Conservation (phyloP, 352 stramenopile species). For the Globisporangium rhizosaccharum region DNA sequence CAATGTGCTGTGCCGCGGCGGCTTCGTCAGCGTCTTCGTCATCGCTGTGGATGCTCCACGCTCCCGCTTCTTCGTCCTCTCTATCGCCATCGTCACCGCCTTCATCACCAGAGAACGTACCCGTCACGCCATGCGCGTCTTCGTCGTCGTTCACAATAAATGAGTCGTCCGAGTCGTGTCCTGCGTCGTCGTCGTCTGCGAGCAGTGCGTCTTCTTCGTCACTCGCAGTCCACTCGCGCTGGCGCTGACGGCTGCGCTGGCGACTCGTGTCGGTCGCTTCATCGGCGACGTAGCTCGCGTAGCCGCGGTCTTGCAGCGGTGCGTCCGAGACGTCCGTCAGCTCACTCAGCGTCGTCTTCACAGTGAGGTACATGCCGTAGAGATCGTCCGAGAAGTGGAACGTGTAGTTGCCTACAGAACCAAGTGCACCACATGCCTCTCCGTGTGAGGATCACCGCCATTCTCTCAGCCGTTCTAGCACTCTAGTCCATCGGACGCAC, state of each 20-base stretch:
- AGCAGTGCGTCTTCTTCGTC: slow-evolving; percentile 27
- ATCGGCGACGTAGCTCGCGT: slow-evolving; percentile 26
- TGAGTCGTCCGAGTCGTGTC: slow-evolving; percentile 47
- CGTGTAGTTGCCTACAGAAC: slow-evolving; percentile 49
- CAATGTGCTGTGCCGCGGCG: neutral
- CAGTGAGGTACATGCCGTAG: slow-evolving; percentile 49
- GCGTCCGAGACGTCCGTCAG: slow-evolving; percentile 38
- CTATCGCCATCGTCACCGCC: slow-evolving; percentile 21
- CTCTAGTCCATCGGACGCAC: slow-evolving; percentile 18
- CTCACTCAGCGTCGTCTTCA: slow-evolving; percentile 45
- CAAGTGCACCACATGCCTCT: slow-evolving; percentile 4
- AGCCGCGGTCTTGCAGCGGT: slow-evolving; percentile 19
- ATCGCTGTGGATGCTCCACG: slow-evolving; percentile 15
- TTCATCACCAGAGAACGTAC: slow-evolving; percentile 26
- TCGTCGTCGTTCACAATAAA: slow-evolving; percentile 64
- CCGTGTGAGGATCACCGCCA: too few relatives aligned
- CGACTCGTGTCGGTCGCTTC: slow-evolving; percentile 19
- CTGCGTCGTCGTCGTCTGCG: slow-evolving; percentile 23
- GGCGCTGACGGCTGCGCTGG: slow-evolving; percentile 14
- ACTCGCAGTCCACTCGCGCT: slow-evolving; percentile 21
- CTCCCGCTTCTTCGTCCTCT: slow-evolving; percentile 18
- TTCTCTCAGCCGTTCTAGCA: too few relatives aligned
- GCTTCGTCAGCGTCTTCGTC: slow-evolving; percentile 34
- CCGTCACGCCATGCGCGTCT: slow-evolving; percentile 16
- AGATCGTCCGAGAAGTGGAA: slow-evolving; percentile 65